Conservation (phyloP, 164 flowering plant species). For the grape (Vitis vinifera) region DNA sequence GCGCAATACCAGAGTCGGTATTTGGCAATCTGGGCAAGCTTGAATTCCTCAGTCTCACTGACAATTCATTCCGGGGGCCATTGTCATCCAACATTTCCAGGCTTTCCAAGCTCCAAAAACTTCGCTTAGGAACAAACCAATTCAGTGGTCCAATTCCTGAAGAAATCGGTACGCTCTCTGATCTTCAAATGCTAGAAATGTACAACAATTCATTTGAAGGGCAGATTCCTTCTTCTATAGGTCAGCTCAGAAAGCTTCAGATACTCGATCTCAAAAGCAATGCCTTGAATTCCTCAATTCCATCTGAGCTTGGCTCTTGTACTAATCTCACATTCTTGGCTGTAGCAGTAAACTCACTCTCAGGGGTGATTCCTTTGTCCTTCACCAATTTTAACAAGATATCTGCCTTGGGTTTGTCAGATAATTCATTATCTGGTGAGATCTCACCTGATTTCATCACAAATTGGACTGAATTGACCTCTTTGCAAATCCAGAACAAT, state of each 20-base stretch:
- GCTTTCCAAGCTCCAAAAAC: conserved; percentile 41
- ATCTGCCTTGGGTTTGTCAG: conserved; percentile 38
- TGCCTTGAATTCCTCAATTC: conserved; percentile 42
- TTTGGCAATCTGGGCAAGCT: conserved; percentile 40
- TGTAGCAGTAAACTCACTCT: conserved; percentile 39
- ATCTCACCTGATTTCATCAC: conserved; percentile 23
- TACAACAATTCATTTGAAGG: conserved; percentile 43
- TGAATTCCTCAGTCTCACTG: conserved; percentile 35
- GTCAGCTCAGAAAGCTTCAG: conserved; percentile 38
- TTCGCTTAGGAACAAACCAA: conserved; percentile 27
- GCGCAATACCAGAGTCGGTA: conserved; percentile 38
- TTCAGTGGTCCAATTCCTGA: conserved; percentile 40
- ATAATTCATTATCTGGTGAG: conserved; percentile 39
- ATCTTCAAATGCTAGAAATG: conserved; percentile 34
- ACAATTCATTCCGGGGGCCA: conserved; percentile 35
- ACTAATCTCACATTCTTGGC: conserved; percentile 44
- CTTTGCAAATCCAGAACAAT: conserved; percentile 44
- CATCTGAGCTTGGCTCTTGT: conserved; percentile 53
- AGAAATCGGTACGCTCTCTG: conserved; percentile 25
- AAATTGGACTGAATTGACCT: conserved; percentile 38
- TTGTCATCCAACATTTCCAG: conserved; percentile 38
- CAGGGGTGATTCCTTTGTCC: conserved; percentile 46
- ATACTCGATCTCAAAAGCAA: conserved; percentile 35
- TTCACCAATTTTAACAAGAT: conserved; percentile 35
- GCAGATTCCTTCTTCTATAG: conserved; percentile 43